Evolutionary conservation across 805 yeast species (phyloP).

Genomic region (Cyberlindnera galapagoensis): DNA sequence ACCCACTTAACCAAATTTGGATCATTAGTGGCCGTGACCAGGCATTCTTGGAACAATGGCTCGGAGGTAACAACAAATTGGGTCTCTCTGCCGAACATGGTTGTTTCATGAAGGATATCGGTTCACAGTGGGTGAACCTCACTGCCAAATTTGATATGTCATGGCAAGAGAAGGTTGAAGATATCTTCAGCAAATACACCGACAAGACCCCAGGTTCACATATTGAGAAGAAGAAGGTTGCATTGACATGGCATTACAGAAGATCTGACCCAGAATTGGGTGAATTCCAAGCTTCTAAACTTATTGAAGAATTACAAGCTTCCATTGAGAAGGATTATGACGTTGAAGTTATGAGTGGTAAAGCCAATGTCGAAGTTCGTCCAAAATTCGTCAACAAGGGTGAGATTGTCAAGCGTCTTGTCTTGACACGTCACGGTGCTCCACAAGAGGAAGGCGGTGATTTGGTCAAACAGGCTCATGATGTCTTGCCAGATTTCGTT

Average conservation of each 20-base stretch:
- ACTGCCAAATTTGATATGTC: conserved; percentile 83
- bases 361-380: conserved; percentile 95
- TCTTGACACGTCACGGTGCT: conserved; percentile 55
- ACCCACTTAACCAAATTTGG: conserved; percentile 87
- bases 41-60: conserved; percentile 79
- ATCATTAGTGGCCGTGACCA: conserved; percentile 95
- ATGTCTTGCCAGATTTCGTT: conserved; percentile 71
- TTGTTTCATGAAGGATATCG: conserved; percentile 80
- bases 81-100: conserved; percentile 98
- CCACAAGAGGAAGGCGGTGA: conserved; percentile 36
- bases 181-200: conserved; percentile 67
- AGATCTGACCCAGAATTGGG: conserved; percentile 94
- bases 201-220: conserved; percentile 87
- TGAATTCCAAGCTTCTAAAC: conserved; percentile 70
- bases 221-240: conserved; percentile 85
- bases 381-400: conserved; percentile 95
- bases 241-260: conserved; percentile 97
- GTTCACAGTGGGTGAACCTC: conserved; percentile 73
- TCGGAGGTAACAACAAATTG: conserved; percentile 56
- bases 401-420: conserved; percentile 82
- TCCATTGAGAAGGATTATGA: conserved; percentile 62
- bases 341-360: conserved; percentile 94
- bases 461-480: conserved; percentile 26
- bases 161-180: conserved; percentile 84
- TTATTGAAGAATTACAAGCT: conserved; percentile 55